Evolutionary conservation across 2,329 filamentous ascomycete genomes (phyloP), one percentile per base, ranked within the genome.

Genomic region (Hypoxylon sp.): DNA sequence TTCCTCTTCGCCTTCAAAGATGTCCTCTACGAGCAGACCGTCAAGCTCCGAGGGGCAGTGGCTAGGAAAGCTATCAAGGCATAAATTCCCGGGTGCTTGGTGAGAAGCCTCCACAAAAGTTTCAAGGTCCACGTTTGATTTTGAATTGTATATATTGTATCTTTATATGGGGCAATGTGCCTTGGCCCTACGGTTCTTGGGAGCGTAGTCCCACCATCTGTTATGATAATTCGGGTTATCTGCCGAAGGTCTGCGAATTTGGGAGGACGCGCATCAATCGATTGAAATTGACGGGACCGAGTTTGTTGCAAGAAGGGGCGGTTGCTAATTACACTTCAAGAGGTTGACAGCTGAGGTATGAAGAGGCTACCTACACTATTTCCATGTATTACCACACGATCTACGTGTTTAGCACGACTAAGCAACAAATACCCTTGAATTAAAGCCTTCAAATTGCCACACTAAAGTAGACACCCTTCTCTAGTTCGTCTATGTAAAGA

Each of bases 1-100:
- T 94, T 98, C 82, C 84, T 99, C 65, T 99, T 99, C 79, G 96
- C 94, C 1, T 98, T 99, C 85, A 99, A 99, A 86, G 96, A 99
- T 79, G 93, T 94, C 5, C 87, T 99, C 5, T 99, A 98, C 79
- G 92, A 94, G 76, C 89, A 92, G 81, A 94, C 90, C 0, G 83
- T 95, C 55, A 88, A 85, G 75, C 87, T 94, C 33, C 86, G 93
- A 59, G 79, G 81, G 63, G 74, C 77, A 22, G 58, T 74, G 22
- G 77, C 82, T 47, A 78, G 80, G 58, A 82, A 80, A 75, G 85
- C 75, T 35, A 8, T 74, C 62, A 74, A 74, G 71, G 73, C 74
- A 29, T 78, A 74, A 54, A 33, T 26, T 47, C 13, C n/a, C 5
- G 10, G 26, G 52, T 31, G 10, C 22, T 33, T 46, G 22, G 35